Percentiles rank a stretch among this genome's conserved stretches.
These are phyloP conservation scores for Taxillus chinensis DNA, from an alignment of 164 flowering plant species.

Conservation along the genomic window DNA sequence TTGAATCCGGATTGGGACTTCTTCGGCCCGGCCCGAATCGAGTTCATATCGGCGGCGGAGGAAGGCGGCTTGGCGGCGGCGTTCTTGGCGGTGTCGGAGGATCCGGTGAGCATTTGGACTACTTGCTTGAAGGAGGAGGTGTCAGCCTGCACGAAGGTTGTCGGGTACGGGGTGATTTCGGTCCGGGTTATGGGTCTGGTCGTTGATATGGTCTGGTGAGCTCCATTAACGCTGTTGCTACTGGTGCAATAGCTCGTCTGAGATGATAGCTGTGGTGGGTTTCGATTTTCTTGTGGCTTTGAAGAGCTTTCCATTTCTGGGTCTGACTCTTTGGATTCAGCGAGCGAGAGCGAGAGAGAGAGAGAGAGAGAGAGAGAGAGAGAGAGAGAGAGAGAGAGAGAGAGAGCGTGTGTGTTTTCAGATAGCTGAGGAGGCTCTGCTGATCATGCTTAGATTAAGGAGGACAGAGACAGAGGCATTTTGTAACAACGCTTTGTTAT, in stretches of 20 bases:
- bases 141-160: slow-evolving; percentile 71
- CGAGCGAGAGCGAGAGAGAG: slow-evolving; percentile 1
- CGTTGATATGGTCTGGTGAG: slow-evolving; percentile 10
- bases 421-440: too few relatives aligned
- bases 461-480: background rate
- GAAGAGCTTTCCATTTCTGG: slow-evolving; percentile 30
- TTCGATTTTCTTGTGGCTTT: slow-evolving; percentile 11
- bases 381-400: slow-evolving; percentile 2
- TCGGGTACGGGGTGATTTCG: slow-evolving; percentile 51
- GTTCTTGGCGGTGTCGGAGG: slow-evolving; percentile 38
- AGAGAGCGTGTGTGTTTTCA: background rate
- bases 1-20: slow-evolving; percentile 29
- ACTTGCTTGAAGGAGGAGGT: slow-evolving; percentile 63
- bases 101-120: slow-evolving; percentile 69
- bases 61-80: slow-evolving; percentile 7
- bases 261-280: slow-evolving; percentile 14
- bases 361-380: slow-evolving; percentile 5
- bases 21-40: slow-evolving; percentile 33
- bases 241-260: slow-evolving; percentile 18
- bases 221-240: slow-evolving; percentile 15
- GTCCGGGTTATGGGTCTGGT: slow-evolving; percentile 38
- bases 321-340: background rate
- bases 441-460: background rate
- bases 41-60: slow-evolving; percentile 26
- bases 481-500: background rate